Base-by-base conservation (phyloP, 2,329 filamentous ascomycete genomes). In the Colletotrichum euphorbiae region DNA sequence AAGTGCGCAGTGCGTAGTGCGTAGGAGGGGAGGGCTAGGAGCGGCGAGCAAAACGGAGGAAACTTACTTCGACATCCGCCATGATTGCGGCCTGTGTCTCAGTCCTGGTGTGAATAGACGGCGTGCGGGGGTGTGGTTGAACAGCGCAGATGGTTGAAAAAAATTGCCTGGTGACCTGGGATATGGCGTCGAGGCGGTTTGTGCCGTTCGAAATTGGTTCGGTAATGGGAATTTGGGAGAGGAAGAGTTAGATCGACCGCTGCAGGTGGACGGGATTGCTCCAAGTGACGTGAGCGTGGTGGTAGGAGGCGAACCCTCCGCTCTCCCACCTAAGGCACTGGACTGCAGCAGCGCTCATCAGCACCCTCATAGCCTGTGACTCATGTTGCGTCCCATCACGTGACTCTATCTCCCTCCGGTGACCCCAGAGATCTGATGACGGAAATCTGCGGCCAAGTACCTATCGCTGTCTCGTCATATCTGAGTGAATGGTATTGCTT, bases 61-160 rank as follows among this genome's bases (percentile, higher is more conserved):
- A 72, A 76, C 76, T 75, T 75, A 78, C 76, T 74, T 75, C 74
- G 69, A 74, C 72, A 72, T 74, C 75, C 51, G 51, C 51, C 76
- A 78, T 78, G 62, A 73, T 77, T 73, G 73, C 67, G 60, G 67
- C 50, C 48, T 59, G 33, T 66, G 66, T 69, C 62, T 69, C 66
- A 69, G 65, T 62, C 66, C 65, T 62, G 66, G 28, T 6, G 58
- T 52, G 48, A 61, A 50, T 31, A 45, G 45, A 61, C 33, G 42
- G 58, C n/a, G 58, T 52, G 46, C 57, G 57, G 58, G 58, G 48
- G 33, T 31, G 46, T 51, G 58, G 36, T 52, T 31, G 36, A 61
- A 31, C 58, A 43, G 58, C 58, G 58, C 58, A 52, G 36, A 52
- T 31, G 36, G 36, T 43, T 43, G 46, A 36, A 24, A 24, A 52